Evolutionary conservation across 139 green algal species (phyloP), one percentile per base, ranked within the genome.

Genomic region (Chlorella sp.): DNA sequence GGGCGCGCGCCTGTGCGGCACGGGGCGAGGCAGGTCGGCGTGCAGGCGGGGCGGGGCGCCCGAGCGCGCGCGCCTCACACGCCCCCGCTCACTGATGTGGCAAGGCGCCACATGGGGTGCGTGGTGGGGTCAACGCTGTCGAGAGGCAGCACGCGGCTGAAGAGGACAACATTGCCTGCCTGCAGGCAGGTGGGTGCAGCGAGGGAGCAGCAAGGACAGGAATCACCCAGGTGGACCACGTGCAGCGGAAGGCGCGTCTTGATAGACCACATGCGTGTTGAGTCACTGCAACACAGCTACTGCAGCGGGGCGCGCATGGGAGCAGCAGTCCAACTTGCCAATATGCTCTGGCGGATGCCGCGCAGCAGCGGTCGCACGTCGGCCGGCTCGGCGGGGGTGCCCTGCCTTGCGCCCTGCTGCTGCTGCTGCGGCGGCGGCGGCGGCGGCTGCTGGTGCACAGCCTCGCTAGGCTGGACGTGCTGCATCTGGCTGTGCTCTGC

Each of bases 41-140:
- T 58, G 72, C 41, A 84, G 15, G 31, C 46, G 14, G 14, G 14
- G 46, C n/a, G 46, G 14, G 14, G 46, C 46, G 14, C 14, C 46
- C 17, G 46, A 55, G 23, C 29, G 36, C 61, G 38, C 14, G 61
- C 33, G 9, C 31, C 35, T 27, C 27, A 5, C 27, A 36, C 56
- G 11, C 33, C 0, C 11, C 29, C 31, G 3, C 43, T 25, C 38
- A 77, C 67, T n/a, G 67, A 46, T 43, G 45, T 36, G 0, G 92
- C 93, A 40, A 96, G 73, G 59, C 82, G 73, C 92, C 94, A 98
- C 55, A 95, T 73, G 12, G 83, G 87, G 68, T 98, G 89, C 0
- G 27, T 35, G 33, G 85, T 64, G 0, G 90, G 88, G 36, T 79
- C 48, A 27, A 61, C 42, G 17, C 75, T 58, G 40, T 82, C 72